phyloP scores from a whole-genome alignment of 768 basidiomycete species.

The Boletus tomentosulus region DNA sequence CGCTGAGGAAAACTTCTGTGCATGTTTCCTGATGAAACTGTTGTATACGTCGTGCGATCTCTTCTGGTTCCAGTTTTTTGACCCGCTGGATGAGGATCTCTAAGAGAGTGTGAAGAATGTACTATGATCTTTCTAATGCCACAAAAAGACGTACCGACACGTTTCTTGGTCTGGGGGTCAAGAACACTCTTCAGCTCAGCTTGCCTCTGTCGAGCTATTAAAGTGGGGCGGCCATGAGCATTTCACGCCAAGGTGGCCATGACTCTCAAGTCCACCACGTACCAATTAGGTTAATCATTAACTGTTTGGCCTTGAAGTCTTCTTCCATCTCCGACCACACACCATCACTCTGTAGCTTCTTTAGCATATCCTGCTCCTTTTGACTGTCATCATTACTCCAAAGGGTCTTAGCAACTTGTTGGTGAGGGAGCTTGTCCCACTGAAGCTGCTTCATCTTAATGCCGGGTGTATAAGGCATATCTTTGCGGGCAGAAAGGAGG shows the following conservation, averaged over 20 bases:
- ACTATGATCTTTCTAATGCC: background rate
- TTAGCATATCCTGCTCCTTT: conserved; percentile 75
- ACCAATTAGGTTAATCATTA: conserved; percentile 90
- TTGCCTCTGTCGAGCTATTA: conserved; percentile 71
- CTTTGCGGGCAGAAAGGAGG: conserved; percentile 68
- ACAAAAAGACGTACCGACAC: conserved; percentile 64
- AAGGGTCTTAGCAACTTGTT: conserved; percentile 77
- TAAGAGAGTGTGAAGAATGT: conserved; percentile 28
- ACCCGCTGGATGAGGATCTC: conserved; percentile 92
- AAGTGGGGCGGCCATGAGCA: conserved; percentile 7
- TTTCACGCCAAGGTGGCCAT: background rate
- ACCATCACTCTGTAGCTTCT: conserved; percentile 77
- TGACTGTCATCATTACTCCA: conserved; percentile 69
- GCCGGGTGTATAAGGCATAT: conserved; percentile 76
- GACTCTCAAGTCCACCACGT: conserved; percentile 8
- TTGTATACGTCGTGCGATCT: conserved; percentile 78
- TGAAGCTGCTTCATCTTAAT: conserved; percentile 97
- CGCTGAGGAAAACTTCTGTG: conserved; percentile 83
- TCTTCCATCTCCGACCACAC: conserved; percentile 97
- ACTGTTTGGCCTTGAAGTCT: conserved; percentile 94
- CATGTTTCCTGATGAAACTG: conserved; percentile 86
- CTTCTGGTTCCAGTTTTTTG: conserved; percentile 79
- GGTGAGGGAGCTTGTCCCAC: conserved; percentile 97
- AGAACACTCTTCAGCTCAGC: conserved; percentile 91
- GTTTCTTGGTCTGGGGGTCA: conserved; percentile 87